Base-by-base conservation (phyloP, 768 basidiomycete species). In the Panus rudis region DNA sequence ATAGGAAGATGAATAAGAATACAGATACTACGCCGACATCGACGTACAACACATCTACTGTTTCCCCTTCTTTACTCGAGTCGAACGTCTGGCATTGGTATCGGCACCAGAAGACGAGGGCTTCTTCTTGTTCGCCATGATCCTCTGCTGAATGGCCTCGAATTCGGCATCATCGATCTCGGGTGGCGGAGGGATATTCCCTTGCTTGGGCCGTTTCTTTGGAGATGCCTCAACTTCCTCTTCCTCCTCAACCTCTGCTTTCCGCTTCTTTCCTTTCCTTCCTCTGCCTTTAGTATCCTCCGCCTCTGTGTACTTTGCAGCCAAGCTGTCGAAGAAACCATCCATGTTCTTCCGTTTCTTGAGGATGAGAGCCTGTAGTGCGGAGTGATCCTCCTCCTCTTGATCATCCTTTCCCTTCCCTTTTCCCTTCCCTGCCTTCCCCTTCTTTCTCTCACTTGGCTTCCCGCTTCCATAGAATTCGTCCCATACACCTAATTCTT, bases 401-500 rank as follows among this genome's bases (percentile, higher is more conserved):
- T 61, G 73, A 2, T 61, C 70, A 13, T 39, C 39, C 27, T 42
- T 52, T 12, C 46, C 45, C 48, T 43, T 52, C 14, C 40, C 52
- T 50, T 43, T 64, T 56, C 37, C 53, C 48, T 75, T 81, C 1
- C 63, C 68, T 52, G 78, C 80, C 10, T 65, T 68, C 33, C 76
- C 77, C 12, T 63, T 63, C 61, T 76, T 78, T 50, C 78, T 71
- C 26, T 76, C 67, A 6, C 78, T 75, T 2, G 71, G 61, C 63
- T 83, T 86, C 3, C 85, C 88, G 49, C 70, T 78, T 4, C 85
- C 88, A 56, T 87, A 91, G 54, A 92, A 92, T 52, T 92, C 89
- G 43, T 96, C 92, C 90, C 91, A 93, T 8, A 96, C 86, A 2
- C 92, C 92, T 13, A 97, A 64, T 49, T 90, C 88, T 52, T 80